Evolutionary conservation across 495 filamentous ascomycete species (phyloP).

Genomic region (Aspergillus cavernicola): DNA sequence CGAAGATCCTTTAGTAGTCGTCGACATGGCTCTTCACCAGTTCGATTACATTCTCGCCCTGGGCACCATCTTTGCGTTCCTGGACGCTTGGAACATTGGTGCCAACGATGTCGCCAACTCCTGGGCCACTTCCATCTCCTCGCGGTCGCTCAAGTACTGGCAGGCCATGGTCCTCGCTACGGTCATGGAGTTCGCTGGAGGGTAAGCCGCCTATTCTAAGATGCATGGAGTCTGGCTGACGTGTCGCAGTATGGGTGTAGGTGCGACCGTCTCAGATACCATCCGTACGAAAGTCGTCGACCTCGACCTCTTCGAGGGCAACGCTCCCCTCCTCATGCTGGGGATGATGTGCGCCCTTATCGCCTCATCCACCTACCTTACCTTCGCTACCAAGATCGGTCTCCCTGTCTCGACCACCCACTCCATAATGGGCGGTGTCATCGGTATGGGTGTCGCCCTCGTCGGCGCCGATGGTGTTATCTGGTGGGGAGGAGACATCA

Average conservation of each 20-base stretch:
- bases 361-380: slow-evolving; percentile 15
- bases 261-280: slow-evolving; percentile 15
- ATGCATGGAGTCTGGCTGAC: background rate
- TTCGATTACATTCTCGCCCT: slow-evolving; percentile 20
- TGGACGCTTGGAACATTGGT: slow-evolving; percentile 21
- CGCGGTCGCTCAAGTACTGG: slow-evolving; percentile 18
- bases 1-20: background rate
- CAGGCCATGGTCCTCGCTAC: slow-evolving; percentile 19
- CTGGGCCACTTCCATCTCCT: slow-evolving; percentile 20
- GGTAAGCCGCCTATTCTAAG: background rate
- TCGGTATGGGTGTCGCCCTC: slow-evolving; percentile 17
- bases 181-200: slow-evolving; percentile 19
- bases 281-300: slow-evolving; percentile 21
- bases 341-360: slow-evolving; percentile 19
- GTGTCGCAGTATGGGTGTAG: slow-evolving; percentile 16
- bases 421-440: slow-evolving; percentile 19
- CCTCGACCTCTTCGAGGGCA: slow-evolving; percentile 6
- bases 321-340: slow-evolving; percentile 18
- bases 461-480: slow-evolving; percentile 12
- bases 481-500: slow-evolving; percentile 21
- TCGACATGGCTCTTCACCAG: slow-evolving; percentile 16
- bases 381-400: slow-evolving; percentile 15
- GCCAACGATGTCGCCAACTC: slow-evolving; percentile 24
- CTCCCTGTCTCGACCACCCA: slow-evolving; percentile 22
- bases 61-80: slow-evolving; percentile 21